Percentiles rank a stretch among this genome's conserved stretches.
Conservation (phyloP, 768 basidiomycete species). For the Amyloporia xantha region DNA sequence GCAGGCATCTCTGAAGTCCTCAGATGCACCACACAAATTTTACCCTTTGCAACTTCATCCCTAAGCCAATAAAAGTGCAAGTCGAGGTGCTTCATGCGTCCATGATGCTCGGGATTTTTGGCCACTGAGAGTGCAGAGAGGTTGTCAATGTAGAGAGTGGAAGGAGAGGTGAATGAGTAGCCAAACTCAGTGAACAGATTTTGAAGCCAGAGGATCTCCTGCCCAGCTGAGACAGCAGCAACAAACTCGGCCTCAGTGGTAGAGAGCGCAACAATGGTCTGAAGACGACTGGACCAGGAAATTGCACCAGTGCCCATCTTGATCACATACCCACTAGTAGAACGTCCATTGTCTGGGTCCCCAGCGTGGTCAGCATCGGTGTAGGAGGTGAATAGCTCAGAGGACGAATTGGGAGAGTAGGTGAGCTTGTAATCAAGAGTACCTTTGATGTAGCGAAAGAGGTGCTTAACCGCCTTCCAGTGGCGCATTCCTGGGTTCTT, state of each 20-base stretch:
- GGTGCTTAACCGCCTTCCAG: conserved; percentile 31
- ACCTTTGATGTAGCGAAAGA: conserved; percentile 32
- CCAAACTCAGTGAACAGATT: conserved; percentile 26
- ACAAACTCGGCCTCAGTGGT: conserved; percentile 37
- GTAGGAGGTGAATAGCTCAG: conserved; percentile 14
- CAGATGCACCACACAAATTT: no score
- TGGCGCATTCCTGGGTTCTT: conserved; percentile 23
- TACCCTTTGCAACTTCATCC: no score
- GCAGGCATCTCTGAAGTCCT: conserved; percentile 25
- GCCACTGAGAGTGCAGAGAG: conserved; percentile 28
- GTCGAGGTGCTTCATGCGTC: no score
- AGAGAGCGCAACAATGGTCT: conserved; percentile 33
- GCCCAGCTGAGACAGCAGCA: conserved; percentile 24
- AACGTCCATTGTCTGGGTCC: conserved; percentile 21
- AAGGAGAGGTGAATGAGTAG: conserved; percentile 11
- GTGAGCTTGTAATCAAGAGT: conserved; percentile 21
- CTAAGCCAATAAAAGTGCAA: no score
- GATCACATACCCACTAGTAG: conserved; percentile 31
- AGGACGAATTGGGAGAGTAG: conserved; percentile 10
- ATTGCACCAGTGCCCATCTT: conserved; percentile 30
- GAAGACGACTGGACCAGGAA: conserved; percentile 32
- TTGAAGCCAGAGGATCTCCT: conserved; percentile 28
- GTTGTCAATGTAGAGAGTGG: conserved; percentile 30
- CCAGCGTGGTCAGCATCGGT: conserved; percentile 26
- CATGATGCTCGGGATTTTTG: conserved; percentile 19